These are phyloP conservation scores for Vickermania spadyakhi DNA, from an alignment of 208 protist genomes.

Conservation along the genomic window DNA sequence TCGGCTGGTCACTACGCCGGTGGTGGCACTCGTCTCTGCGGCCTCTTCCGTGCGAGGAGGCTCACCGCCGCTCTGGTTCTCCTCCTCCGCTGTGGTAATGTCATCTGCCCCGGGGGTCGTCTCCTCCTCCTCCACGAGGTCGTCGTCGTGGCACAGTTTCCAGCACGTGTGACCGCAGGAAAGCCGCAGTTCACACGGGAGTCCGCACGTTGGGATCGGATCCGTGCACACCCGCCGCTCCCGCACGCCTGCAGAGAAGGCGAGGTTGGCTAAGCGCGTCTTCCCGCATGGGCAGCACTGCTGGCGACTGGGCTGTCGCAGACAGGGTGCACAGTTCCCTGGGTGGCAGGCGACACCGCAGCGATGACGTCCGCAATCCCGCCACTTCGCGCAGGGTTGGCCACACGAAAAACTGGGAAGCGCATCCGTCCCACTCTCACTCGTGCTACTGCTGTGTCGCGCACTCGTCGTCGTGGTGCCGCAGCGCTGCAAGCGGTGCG, in stretches of 20 bases:
- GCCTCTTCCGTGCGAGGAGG: background rate
- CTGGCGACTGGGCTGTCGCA: slow-evolving; percentile 38
- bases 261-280: slow-evolving; percentile 19
- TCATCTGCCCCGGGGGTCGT: background rate
- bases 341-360: slow-evolving; percentile 71
- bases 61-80: background rate
- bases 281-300: slow-evolving; percentile 49
- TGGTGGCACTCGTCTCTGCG: background rate
- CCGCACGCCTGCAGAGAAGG: slow-evolving; percentile 4
- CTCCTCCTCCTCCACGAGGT: slow-evolving; percentile 4
- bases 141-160: slow-evolving; percentile 64
- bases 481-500: slow-evolving; percentile 25
- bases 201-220: slow-evolving; percentile 75
- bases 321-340: slow-evolving; percentile 56
- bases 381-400: slow-evolving; percentile 30
- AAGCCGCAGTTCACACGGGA: slow-evolving; percentile 63
- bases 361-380: slow-evolving; percentile 77
- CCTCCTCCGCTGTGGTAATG: background rate
- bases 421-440: background rate
- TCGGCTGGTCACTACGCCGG: background rate
- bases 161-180: slow-evolving; percentile 79
- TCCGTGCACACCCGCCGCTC: slow-evolving; percentile 61
- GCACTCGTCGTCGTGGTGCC: slow-evolving; percentile 12
- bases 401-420: slow-evolving; percentile 37
- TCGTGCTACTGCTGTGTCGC: no score